Conservation (phyloP, 768 basidiomycete genomes). For the Wakefieldia striispora region DNA sequence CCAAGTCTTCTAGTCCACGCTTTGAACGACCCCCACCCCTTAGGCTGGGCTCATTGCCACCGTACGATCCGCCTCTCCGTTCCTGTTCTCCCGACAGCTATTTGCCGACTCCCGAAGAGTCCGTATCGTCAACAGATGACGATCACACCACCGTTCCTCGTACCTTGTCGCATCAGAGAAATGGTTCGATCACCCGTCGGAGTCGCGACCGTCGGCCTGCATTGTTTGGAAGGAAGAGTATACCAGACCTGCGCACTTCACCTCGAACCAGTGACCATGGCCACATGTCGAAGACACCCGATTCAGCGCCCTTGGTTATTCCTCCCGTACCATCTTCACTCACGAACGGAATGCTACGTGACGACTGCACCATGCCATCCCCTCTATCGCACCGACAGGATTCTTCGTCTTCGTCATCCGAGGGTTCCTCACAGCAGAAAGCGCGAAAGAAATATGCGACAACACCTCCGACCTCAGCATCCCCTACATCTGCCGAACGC, state of each 20-base stretch:
- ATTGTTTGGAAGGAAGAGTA: conserved; percentile 69
- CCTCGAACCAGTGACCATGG: conserved; percentile 35
- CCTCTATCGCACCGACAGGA: conserved; percentile 46
- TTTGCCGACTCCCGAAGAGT: conserved; percentile 57
- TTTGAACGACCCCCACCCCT: conserved; percentile 47
- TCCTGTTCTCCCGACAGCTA: conserved; percentile 53
- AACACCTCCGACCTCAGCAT: conserved; percentile 35
- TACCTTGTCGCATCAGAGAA: conserved; percentile 41
- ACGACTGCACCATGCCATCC: conserved; percentile 38
- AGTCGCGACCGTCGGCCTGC: conserved; percentile 35
- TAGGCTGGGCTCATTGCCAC: conserved; percentile 44
- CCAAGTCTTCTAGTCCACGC: conserved; percentile 28
- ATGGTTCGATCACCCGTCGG: conserved; percentile 49
- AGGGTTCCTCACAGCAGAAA: conserved; percentile 23
- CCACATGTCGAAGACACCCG: conserved; percentile 25
- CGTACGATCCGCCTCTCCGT: conserved; percentile 43
- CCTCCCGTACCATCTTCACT: conserved; percentile 10
- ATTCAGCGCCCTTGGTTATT: conserved; percentile 15
- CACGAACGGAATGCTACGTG: conserved; percentile 13
- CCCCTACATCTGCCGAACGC: conserved; percentile 38
- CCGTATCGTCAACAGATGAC: conserved; percentile 49
- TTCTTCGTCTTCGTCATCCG: conserved; percentile 39
- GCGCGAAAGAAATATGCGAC: conserved; percentile 23
- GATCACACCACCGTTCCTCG: conserved; percentile 32
- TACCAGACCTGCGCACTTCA: conserved; percentile 75